phyloP scores from a whole-genome alignment of 2,329 filamentous ascomycete genomes.

The Botrytis fragariae region DNA sequence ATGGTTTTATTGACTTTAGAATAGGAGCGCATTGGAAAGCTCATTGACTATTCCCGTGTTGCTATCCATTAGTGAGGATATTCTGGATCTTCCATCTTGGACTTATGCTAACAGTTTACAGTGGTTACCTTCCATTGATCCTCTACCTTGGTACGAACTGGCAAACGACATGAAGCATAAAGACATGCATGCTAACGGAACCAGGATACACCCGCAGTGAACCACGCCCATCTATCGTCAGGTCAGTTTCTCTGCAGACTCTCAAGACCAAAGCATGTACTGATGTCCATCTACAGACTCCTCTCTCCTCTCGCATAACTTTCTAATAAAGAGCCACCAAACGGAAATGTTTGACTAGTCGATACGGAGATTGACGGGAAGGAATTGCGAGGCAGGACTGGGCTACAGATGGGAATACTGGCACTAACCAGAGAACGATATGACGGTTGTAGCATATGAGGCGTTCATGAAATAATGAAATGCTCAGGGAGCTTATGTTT shows the following conservation, averaged over 20 bases:
- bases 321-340: conserved; percentile 11
- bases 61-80: conserved; percentile 86
- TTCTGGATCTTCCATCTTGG: background rate
- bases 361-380: background rate
- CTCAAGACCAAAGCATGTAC: background rate
- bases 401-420: background rate
- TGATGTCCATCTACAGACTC: conserved; percentile 46
- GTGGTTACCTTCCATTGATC: conserved; percentile 94
- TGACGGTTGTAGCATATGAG: conserved; percentile 32
- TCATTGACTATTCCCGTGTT: conserved; percentile 91
- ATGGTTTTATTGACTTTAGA: conserved; percentile 26
- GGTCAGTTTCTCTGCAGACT: conserved; percentile 46
- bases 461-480: conserved; percentile 31
- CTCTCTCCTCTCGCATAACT: conserved; percentile 62
- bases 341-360: conserved; percentile 5
- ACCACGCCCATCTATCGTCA: conserved; percentile 78
- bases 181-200: conserved; percentile 26
- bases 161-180: conserved; percentile 11
- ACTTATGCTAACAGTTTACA: conserved; percentile 45
- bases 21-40: conserved; percentile 94
- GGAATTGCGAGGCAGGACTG: background rate
- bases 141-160: conserved; percentile 79
- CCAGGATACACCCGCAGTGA: conserved; percentile 91
- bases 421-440: background rate
- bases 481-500: conserved; percentile 19